phyloP scores from a whole-genome alignment of 176 grass and related monocot species.

The Alloteropsis semialata region DNA sequence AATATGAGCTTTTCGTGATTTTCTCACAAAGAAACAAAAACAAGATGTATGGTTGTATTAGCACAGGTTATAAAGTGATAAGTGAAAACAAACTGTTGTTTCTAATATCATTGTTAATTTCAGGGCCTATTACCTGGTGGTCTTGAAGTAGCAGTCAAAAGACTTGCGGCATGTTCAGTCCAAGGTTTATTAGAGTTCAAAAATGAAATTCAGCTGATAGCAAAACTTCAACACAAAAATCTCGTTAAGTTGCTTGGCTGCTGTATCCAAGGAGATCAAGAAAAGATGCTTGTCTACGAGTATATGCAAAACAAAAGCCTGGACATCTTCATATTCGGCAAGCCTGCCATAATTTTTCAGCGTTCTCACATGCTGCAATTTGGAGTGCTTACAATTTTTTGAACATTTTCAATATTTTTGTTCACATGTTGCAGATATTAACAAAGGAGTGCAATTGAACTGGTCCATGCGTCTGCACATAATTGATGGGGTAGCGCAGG shows the following conservation, averaged over 20 bases:
- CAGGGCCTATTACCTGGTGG: constrained; percentile 49
- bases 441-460: constrained; percentile 13
- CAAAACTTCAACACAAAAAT: constrained; percentile 63
- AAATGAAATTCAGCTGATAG: constrained; percentile 52
- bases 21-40: not conserved
- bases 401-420: not conserved
- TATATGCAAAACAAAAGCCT: constrained; percentile 80
- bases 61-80: not conserved
- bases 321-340: constrained; percentile 61
- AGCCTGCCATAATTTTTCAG: not conserved
- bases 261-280: constrained; percentile 41
- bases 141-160: constrained; percentile 65
- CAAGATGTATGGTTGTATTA: not conserved
- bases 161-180: constrained; percentile 40
- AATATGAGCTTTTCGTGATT: not conserved
- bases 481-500: constrained; percentile 57
- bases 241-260: constrained; percentile 48
- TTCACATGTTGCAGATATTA: constrained; percentile 16
- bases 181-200: constrained; percentile 69
- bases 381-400: not conserved
- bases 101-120: not conserved
- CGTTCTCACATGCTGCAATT: not conserved
- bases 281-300: constrained; percentile 77
- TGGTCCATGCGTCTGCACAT: constrained; percentile 35
- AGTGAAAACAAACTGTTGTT: not conserved